Percentiles rank a stretch among this genome's conserved stretches.
Conservation (phyloP, 495 filamentous ascomycete genomes). For the Penicillium ucsense region DNA sequence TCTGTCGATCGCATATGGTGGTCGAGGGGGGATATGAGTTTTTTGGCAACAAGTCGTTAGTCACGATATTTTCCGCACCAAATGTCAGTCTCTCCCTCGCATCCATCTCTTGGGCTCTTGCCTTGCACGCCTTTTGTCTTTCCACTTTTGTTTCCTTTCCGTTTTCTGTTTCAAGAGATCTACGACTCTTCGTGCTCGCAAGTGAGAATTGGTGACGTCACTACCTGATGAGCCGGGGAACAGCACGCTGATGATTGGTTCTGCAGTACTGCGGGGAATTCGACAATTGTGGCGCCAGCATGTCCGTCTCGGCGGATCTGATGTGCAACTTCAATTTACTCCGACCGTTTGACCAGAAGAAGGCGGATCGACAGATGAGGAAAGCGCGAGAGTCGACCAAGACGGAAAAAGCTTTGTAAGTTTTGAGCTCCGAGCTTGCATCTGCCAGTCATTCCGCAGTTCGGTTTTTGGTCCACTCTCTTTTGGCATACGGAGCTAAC, state of each 20-base stretch:
- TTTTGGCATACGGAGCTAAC: neutral
- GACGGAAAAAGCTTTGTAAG: conserved; percentile 8
- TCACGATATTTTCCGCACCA: conserved; percentile 1
- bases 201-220: too few relatives aligned
- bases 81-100: neutral
- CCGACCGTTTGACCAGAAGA: neutral
- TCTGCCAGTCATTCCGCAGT: neutral
- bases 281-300: conserved; percentile 1
- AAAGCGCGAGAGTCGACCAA: conserved; percentile 2
- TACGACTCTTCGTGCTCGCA: too few relatives aligned
- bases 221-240: neutral
- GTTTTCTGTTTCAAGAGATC: too few relatives aligned
- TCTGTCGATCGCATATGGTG: conserved; percentile 2
- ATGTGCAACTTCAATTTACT: conserved; percentile 1
- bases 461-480: neutral
- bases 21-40: conserved; percentile 2
- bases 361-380: neutral
- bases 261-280: conserved; percentile 1
- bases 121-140: too few relatives aligned
- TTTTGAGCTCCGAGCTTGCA: neutral
- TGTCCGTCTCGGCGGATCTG: conserved; percentile 1
- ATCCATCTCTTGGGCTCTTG: too few relatives aligned
- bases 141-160: neutral
- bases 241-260: neutral
- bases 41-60: conserved; percentile 1